Percentiles rank a stretch among this genome's conserved stretches.
Conservation (phyloP, 495 filamentous ascomycete genomes). For the Trichoderma orchidacearum region DNA sequence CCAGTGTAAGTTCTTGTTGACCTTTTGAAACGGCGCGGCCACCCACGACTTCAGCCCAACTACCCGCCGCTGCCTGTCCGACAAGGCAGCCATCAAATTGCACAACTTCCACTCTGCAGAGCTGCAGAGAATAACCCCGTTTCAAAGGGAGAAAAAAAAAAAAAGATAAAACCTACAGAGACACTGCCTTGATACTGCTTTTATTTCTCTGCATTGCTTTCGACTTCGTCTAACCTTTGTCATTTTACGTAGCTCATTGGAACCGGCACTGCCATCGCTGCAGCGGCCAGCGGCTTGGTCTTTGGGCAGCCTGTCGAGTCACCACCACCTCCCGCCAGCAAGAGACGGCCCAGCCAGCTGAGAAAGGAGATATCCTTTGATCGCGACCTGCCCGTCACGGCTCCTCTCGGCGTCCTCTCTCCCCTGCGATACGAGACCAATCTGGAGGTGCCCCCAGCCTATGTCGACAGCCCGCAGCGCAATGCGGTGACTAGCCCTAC, state of each 20-base stretch:
- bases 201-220: constrained; percentile 3
- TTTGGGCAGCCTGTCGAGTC: constrained; percentile 33
- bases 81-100: constrained; percentile 1
- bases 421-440: not conserved
- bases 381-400: constrained; percentile 18
- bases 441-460: not conserved
- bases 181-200: constrained; percentile 5
- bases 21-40: not conserved
- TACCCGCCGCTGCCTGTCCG: not conserved
- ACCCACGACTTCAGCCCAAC: not conserved
- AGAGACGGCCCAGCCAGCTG: constrained; percentile 7
- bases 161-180: not conserved
- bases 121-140: too few relatives aligned
- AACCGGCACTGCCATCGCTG: constrained; percentile 44
- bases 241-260: constrained; percentile 34
- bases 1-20: constrained; percentile 40
- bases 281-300: constrained; percentile 40
- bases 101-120: too few relatives aligned
- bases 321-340: constrained; percentile 13
- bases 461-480: not conserved
- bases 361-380: not conserved
- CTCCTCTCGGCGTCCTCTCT: constrained; percentile 16
- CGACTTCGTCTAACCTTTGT: constrained; percentile 5
- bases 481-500: not conserved
- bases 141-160: too few relatives aligned